A percentile compares a stretch with the other conserved stretches of the same genome.
Evolutionary conservation across 2,329 filamentous ascomycete genomes (phyloP).

Genomic region (Paecilomyces sp.): DNA sequence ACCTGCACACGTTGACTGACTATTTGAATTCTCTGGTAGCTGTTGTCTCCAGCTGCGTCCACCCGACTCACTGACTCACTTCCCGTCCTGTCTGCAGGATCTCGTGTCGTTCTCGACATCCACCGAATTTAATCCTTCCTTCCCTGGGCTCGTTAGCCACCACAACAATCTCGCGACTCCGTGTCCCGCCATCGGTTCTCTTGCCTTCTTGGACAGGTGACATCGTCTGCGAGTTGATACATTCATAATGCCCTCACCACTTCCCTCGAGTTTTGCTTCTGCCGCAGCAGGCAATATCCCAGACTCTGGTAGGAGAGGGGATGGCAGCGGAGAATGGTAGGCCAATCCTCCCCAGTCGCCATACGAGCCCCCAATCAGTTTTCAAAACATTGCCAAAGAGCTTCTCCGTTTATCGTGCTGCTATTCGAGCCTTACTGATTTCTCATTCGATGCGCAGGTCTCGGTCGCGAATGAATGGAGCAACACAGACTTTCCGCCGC

Average conservation of each 20-base stretch:
- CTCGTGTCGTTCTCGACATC: neutral
- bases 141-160: neutral
- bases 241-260: constrained; percentile 60
- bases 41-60: constrained; percentile 6
- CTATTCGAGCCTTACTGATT: constrained; percentile 9
- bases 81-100: neutral
- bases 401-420: neutral
- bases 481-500: constrained; percentile 60
- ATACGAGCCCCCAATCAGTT: constrained; percentile 4
- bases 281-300: constrained; percentile 68
- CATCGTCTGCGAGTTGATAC: constrained; percentile 14
- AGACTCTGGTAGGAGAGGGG: constrained; percentile 52
- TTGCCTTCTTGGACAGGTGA: constrained; percentile 13
- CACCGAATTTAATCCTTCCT: constrained; percentile 1
- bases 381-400: neutral
- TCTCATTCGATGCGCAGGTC: constrained; percentile 38
- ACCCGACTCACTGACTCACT: neutral
- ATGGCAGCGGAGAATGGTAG: constrained; percentile 66
- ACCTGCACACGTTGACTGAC: neutral
- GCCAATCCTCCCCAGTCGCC: constrained; percentile 25
- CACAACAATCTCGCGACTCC: constrained; percentile 5
- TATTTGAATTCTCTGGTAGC: constrained; percentile 1
- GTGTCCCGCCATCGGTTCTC: constrained; percentile 3
- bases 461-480: constrained; percentile 56
- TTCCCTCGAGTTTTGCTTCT: constrained; percentile 77